Evolutionary conservation across 306 rosid species (phyloP).

Genomic region (Gynostemma pentaphyllum): DNA sequence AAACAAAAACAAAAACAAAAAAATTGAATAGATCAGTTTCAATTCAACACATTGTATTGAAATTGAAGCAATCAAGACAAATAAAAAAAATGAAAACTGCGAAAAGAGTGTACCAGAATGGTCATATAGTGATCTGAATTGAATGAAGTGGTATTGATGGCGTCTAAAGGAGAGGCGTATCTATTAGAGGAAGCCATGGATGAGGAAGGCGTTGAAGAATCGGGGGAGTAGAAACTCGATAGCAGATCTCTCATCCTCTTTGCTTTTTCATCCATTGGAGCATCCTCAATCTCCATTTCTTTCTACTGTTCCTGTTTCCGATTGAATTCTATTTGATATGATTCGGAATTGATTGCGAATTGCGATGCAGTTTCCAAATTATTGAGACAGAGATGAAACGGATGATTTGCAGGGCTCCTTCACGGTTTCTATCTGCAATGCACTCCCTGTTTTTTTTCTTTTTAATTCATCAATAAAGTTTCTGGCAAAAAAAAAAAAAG

Average conservation of each 20-base stretch:
- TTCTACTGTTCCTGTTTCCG: conserved; percentile 4
- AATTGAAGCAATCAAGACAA: background rate
- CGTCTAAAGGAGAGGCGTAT: conserved; percentile 47
- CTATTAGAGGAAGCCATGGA: conserved; percentile 25
- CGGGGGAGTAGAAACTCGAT: conserved; percentile 90
- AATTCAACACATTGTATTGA: background rate
- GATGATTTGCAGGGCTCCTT: too few species aligned
- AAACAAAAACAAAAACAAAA: too few species aligned
- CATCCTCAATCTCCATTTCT: conserved; percentile 52
- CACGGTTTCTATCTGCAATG: too few species aligned
- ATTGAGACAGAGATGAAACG: too few species aligned
- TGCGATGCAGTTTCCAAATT: too few species aligned
- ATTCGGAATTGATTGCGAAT: too few species aligned
- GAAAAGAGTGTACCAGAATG: conserved; percentile 36
- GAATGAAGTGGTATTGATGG: conserved; percentile 66
- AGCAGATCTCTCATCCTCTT: conserved; percentile 88
- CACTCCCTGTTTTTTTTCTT: too few species aligned
- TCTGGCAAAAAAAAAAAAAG: too few species aligned
- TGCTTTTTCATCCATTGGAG: conserved; percentile 67
- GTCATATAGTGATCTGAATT: conserved; percentile 84
- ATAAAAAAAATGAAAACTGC: background rate
- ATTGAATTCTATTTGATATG: too few species aligned
- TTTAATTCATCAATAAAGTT: too few species aligned
- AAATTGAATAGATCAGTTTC: background rate
- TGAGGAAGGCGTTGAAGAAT: conserved; percentile 42